phyloP scores from a whole-genome alignment of 371 early-diverging fungal genomes.

The Dinochytrium kinnereticum region DNA sequence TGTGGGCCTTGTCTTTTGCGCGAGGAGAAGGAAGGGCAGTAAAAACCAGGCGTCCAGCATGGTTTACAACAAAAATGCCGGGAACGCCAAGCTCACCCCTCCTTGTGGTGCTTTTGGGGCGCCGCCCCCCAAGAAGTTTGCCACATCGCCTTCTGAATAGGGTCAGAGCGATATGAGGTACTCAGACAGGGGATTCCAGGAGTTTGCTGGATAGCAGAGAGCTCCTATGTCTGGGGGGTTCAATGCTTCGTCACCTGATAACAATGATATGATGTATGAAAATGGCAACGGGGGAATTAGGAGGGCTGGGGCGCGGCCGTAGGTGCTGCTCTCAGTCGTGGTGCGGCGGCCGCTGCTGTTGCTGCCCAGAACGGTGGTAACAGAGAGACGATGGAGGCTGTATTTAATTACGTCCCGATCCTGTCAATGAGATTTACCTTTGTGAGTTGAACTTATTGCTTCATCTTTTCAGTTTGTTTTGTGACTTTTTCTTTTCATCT shows the following conservation, averaged over 20 bases:
- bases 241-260: not conserved
- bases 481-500: too few species aligned
- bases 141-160: not conserved
- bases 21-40: not conserved
- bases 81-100: not conserved
- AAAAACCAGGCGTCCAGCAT: not conserved
- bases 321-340: not conserved
- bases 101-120: not conserved
- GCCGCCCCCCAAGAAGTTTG: not conserved
- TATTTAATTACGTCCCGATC: conserved; percentile 45
- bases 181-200: not conserved
- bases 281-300: not conserved
- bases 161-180: not conserved
- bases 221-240: too few species aligned
- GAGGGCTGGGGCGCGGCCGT: not conserved
- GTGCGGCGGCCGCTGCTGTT: not conserved
- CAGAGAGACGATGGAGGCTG: conserved; percentile 41
- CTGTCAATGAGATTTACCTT: conserved; percentile 44
- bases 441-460: conserved; percentile 21
- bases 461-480: not conserved
- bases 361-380: not conserved
- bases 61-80: not conserved
- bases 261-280: too few species aligned
- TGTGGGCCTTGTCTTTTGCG: conserved; percentile 8
- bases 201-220: not conserved